These are phyloP conservation scores for Ceratocystis eucalypticola DNA, from an alignment of 2,329 filamentous ascomycete species.

Conservation along the genomic window DNA sequence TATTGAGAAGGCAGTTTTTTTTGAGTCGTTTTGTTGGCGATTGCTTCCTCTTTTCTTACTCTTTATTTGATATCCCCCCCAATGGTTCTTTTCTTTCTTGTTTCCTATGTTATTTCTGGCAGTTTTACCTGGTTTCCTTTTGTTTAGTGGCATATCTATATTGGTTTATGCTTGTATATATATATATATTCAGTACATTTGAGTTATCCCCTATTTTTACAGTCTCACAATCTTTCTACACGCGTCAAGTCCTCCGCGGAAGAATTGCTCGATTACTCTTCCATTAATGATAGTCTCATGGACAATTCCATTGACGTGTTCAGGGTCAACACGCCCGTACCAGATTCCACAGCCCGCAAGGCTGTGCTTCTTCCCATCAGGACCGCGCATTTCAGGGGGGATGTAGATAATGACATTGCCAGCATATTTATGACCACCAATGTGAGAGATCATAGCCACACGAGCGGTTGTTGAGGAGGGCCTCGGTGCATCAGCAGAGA, in stretches of 20 bases:
- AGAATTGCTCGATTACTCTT: conserved; percentile 54
- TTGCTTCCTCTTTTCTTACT: background rate
- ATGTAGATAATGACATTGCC: conserved; percentile 75
- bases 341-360: conserved; percentile 62
- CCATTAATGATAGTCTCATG: conserved; percentile 55
- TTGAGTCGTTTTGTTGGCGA: background rate
- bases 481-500: background rate
- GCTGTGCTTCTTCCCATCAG: conserved; percentile 31
- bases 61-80: conserved; percentile 9
- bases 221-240: conserved; percentile 34
- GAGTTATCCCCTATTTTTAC: background rate
- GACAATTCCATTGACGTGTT: conserved; percentile 63
- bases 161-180: background rate
- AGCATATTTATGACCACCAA: conserved; percentile 75
- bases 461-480: conserved; percentile 33
- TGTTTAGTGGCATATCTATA: background rate
- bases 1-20: background rate
- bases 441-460: conserved; percentile 61
- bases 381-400: conserved; percentile 37
- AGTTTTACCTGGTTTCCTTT: conserved; percentile 6
- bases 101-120: conserved; percentile 6
- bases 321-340: conserved; percentile 67
- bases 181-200: background rate
- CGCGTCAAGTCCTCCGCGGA: conserved; percentile 53
- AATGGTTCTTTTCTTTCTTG: conserved; percentile 6